Percentiles rank a stretch among this genome's conserved stretches.
phyloP scores from a whole-genome alignment of 768 basidiomycete species.

The Asterophora parasitica region DNA sequence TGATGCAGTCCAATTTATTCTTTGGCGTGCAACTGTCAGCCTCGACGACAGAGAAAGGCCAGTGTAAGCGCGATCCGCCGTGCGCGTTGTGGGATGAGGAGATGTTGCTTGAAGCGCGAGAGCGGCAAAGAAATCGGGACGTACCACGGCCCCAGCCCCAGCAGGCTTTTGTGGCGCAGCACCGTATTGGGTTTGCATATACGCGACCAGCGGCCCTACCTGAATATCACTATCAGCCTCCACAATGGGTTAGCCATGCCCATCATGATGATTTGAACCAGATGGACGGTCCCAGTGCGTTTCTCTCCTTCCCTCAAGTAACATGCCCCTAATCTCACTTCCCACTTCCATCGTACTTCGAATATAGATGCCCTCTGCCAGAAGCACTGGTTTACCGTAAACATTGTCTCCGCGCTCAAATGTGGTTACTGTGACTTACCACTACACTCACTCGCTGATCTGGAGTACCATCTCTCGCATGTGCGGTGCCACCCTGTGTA shows the following conservation, averaged over 20 bases:
- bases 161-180: neutral
- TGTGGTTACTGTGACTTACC: constrained; percentile 23
- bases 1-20: neutral
- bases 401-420: constrained; percentile 19
- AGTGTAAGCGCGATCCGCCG: constrained; percentile 27
- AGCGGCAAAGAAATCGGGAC: constrained; percentile 15
- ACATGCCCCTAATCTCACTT: too few relatives aligned
- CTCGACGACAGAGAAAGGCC: constrained; percentile 17
- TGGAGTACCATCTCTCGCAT: constrained; percentile 20
- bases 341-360: too few relatives aligned
- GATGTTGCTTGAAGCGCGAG: constrained; percentile 28
- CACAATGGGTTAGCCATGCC: neutral
- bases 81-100: constrained; percentile 36
- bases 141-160: neutral
- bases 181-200: neutral
- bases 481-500: constrained; percentile 21
- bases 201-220: neutral
- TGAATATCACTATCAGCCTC: neutral
- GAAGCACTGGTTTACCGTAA: constrained; percentile 20
- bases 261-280: constrained; percentile 15
- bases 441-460: constrained; percentile 21
- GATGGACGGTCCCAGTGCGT: constrained; percentile 21
- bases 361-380: constrained; percentile 11
- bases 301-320: neutral
- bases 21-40: constrained; percentile 2